phyloP scores from a whole-genome alignment of 2,329 filamentous ascomycete genomes.

The Metarhizium humberi region DNA sequence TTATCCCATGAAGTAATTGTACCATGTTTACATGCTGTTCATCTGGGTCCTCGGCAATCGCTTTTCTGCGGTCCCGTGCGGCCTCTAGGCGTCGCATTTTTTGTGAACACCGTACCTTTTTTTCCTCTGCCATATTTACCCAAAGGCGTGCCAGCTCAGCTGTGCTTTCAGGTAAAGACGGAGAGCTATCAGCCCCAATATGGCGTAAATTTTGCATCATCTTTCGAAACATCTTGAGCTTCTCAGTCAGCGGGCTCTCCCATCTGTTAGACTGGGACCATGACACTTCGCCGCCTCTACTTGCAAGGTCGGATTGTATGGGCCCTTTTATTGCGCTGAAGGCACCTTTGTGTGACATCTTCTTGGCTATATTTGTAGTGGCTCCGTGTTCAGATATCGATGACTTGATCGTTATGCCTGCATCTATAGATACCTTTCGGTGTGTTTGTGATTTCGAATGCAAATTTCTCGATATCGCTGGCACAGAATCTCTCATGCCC shows the following conservation, averaged over 20 bases:
- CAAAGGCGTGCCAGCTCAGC: constrained; percentile 23
- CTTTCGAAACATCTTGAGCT: constrained; percentile 25
- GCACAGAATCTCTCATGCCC: background rate
- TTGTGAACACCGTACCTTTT: constrained; percentile 14
- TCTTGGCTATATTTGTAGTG: background rate
- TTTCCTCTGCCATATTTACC: constrained; percentile 17
- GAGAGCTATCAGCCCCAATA: constrained; percentile 26
- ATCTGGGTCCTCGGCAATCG: constrained; percentile 1
- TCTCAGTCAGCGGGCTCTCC: constrained; percentile 25
- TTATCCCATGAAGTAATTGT: constrained; percentile 18
- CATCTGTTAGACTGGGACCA: constrained; percentile 31
- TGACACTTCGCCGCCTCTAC: constrained; percentile 13
- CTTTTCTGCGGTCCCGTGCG: constrained; percentile 9
- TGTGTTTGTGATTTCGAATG: background rate
- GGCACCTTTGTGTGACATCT: background rate
- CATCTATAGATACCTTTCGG: background rate
- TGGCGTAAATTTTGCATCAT: constrained; percentile 25
- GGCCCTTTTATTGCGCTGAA: constrained; percentile 1
- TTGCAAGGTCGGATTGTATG: background rate
- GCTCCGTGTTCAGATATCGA: background rate
- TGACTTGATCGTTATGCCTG: background rate
- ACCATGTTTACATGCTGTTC: constrained; percentile 3
- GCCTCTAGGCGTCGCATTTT: constrained; percentile 15
- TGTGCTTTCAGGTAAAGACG: constrained; percentile 26
- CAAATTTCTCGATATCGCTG: background rate